Base-by-base conservation (phyloP, 2,329 filamentous ascomycete species). In the Fonsecaea nubica region DNA sequence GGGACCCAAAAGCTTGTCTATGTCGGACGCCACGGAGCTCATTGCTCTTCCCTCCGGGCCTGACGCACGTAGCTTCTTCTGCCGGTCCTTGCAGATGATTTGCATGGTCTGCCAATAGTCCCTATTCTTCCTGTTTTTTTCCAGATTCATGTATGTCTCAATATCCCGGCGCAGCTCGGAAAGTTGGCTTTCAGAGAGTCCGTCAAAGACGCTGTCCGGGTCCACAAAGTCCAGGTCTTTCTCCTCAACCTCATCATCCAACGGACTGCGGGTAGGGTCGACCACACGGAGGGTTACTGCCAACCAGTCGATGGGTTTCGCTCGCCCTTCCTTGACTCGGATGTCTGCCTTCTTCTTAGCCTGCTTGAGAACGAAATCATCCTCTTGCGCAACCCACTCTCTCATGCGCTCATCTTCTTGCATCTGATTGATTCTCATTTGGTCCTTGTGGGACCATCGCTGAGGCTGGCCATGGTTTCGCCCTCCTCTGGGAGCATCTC, bases 291-390 rank as follows among this genome's bases (percentile, higher is more conserved):
- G 82, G 67, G 92, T 96, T 75, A 98, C 95, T 0, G 93, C 92
- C 54, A 99, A 86, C 84, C 92, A 93, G 80, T 99, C 95, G 74
- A 98, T 94, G 9, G 94, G 91, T 76, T 92, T 93, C 63, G 94
- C 93, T 72, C 96, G 88, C 10, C 91, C 91, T 78, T 96, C 93
- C 73, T 93, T 92, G 54, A 98, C 93, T 48, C 95, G 90, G 72
- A 99, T 96, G 71, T 93, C 92, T 50, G 95, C 94, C 83, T 97
- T 98, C 83, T 96, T 98, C 84, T 98, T 99, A 55, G 94, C 91
- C 80, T 99, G 95, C 79, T 93, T 93, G 75, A 99, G 83, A 64
- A 98, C 95, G 75, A 99, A 99, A 71, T 90, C 89, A 81, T 99
- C 95, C 78, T 99, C 95, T 74, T 96, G 92, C 60, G 94, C 92